Base-by-base conservation (phyloP, 2,329 filamentous ascomycete genomes). In the Neurospora crassa region DNA sequence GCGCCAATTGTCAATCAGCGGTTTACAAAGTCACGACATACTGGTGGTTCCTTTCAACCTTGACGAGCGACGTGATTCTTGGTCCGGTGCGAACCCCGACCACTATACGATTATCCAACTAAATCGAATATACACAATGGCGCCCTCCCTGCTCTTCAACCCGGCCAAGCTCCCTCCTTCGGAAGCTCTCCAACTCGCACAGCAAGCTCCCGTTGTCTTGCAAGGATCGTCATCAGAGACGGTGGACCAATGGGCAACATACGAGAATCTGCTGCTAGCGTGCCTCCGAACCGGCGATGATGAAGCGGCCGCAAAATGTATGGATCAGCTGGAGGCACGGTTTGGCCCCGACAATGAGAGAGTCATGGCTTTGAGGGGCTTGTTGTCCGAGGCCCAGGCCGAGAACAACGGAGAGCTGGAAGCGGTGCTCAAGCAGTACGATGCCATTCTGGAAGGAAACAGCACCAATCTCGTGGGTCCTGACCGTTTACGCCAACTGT, bases 311-410 rank as follows among this genome's bases (percentile, higher is more conserved):
- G 88, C 89, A 74, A 80, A 89, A 76, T 92, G 92, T 78, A 86
- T 98, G 45, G 88, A 92, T 77, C 88, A 90, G 73, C 86, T 99
- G 67, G 89, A 89, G 5, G 84, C 87, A 72, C 91, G 96, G 68
- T 99, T 99, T 79, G 94, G 95, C 37, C 84, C 87, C 37, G 85
- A 88, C 43, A 97, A 98, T 81, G 93, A 97, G 81, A 90, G 93
- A 75, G 86, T 98, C 69, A 91, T 95, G 87, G 94, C 91, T 12
- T 83, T 98, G 68, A 87, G 88, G 74, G 96, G 95, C 2, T 81
- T 99, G 37, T 90, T 94, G 74, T 91, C 94, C 77, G 96, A 98
- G 82, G 93, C 95, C 1, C 88, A 88, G 53, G 93, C 94, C 24
- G 83, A 87, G 69, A 88, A 90, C 74, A 82, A 89, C 45, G 82